Base-by-base conservation (phyloP, 73 alveolate genomes). In the Stentor roeselii region DNA sequence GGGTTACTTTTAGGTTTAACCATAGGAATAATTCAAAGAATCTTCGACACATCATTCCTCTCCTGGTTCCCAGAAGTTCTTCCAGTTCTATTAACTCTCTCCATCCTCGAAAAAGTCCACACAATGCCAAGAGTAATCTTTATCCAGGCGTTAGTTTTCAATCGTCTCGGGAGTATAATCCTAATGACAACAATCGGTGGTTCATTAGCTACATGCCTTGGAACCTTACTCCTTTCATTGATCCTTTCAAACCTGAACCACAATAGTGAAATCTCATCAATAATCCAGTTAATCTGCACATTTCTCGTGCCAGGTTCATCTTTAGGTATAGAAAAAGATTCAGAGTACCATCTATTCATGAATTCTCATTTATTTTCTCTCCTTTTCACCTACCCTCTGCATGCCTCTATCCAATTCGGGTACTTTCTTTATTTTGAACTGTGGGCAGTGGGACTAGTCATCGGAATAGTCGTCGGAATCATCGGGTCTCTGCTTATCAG, bases 241-340 rank as follows among this genome's bases (percentile, higher is more conserved):
- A 27, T 21, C 37, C 27, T 21, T 67, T 30, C 27, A 67, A 30
- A 27, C 80, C 11, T 21, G 6, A 21, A 50, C 67, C 67, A 27
- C 41, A 27, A 27, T 27, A 67, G 14, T 34, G 37, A 14, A 1
- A 30, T 32, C 21, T 21, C n/a, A 30, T 15, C 80, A 1, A 40
- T 40, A 67, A 3, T 34, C 34, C 14, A 21, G 11, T n/a, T 32
- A 21, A 1, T 40, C 21, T 15, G 27, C 34, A 67, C 34, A 32
- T 67, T 21, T n/a, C 21, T 2, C 0, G 11, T 21, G 15, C 41
- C 41, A 2, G 37, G 80, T 21, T 36, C 42, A 30, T 34, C 14
- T 27, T 67, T 67, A 67, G 80, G 80, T 27, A 1, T 67, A 30
- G 80, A 21, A 67, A 67, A 67, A 67, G 80, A 67, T 34, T 21